Evolutionary conservation across 2,329 filamentous ascomycete genomes (phyloP).

Genomic region (Aspergillus sclerotialis): DNA sequence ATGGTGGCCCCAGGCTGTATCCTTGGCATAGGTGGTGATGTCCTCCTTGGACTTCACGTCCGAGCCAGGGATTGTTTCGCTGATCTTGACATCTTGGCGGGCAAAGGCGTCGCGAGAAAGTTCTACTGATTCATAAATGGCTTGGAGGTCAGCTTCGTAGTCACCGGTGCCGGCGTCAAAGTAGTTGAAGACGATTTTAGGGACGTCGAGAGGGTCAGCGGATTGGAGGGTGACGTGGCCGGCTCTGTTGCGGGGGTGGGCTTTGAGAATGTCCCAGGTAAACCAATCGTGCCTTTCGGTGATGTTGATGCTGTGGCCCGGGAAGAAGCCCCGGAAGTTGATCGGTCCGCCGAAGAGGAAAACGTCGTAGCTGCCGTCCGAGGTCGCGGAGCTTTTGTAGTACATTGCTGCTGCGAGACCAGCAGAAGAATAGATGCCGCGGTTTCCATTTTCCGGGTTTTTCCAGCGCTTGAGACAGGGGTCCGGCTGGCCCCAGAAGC

Average conservation of each 20-base stretch:
- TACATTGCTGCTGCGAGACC: constrained; percentile 48
- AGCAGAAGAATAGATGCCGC: constrained; percentile 42
- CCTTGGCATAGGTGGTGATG: constrained; percentile 42
- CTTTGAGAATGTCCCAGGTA: constrained; percentile 49
- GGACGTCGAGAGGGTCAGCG: constrained; percentile 56
- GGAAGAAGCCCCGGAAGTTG: constrained; percentile 49
- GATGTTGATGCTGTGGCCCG: constrained; percentile 38
- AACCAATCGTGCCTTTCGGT: constrained; percentile 36
- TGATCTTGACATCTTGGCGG: constrained; percentile 34
- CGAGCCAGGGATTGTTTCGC: constrained; percentile 37
- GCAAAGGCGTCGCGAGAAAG: constrained; percentile 44
- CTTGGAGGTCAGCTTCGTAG: constrained; percentile 44
- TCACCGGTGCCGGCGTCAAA: constrained; percentile 38
- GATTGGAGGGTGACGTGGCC: constrained; percentile 58
- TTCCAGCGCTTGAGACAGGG: constrained; percentile 41
- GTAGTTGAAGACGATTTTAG: constrained; percentile 57
- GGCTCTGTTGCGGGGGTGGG: constrained; percentile 55
- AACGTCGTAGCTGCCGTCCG: constrained; percentile 45
- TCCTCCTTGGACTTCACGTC: constrained; percentile 37
- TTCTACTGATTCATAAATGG: constrained; percentile 50
- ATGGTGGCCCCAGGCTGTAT: constrained; percentile 53
- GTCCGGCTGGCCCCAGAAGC: constrained; percentile 19
- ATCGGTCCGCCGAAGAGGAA: constrained; percentile 51
- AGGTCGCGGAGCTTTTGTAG: constrained; percentile 28
- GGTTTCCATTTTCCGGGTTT: constrained; percentile 27